Percentiles rank a stretch among this genome's conserved stretches.
phyloP scores from a whole-genome alignment of 345 rosid genomes.

The Dovyalis caffra region DNA sequence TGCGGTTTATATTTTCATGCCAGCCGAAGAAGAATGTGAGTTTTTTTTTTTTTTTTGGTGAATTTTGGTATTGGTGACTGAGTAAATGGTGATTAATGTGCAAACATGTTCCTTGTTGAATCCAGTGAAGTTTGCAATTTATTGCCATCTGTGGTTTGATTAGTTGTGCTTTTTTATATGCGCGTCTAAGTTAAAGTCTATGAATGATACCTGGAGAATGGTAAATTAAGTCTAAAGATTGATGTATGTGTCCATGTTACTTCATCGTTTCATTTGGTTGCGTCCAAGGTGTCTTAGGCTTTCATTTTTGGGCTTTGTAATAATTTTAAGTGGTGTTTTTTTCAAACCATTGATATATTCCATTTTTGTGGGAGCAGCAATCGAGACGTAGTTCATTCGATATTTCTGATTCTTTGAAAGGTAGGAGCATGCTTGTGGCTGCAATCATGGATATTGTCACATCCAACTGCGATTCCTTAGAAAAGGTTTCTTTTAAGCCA shows the following conservation, averaged over 20 bases:
- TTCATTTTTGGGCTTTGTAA: slow-evolving; percentile 11
- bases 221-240: not conserved
- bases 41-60: slow-evolving; percentile 7
- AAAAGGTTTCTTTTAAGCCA: slow-evolving; percentile 54
- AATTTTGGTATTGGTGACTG: not conserved
- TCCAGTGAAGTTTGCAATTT: not conserved
- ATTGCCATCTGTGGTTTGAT: not conserved
- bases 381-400: slow-evolving; percentile 95
- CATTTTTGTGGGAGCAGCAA: slow-evolving; percentile 96
- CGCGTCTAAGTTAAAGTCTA: not conserved
- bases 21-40: slow-evolving; percentile 86
- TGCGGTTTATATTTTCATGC: slow-evolving; percentile 81
- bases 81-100: not conserved
- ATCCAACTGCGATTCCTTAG: slow-evolving; percentile 67
- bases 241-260: not conserved
- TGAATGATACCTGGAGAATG: not conserved
- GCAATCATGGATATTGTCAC: slow-evolving; percentile 98
- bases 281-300: not conserved
- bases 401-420: slow-evolving; percentile 97
- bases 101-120: not conserved
- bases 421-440: slow-evolving; percentile 99
- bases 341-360: slow-evolving; percentile 59
- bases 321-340: slow-evolving; percentile 46
- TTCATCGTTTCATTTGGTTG: not conserved
- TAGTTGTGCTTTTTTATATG: not conserved